Conservation (phyloP, 2,329 filamentous ascomycete genomes). For the Neocatenulostroma microsporum region DNA sequence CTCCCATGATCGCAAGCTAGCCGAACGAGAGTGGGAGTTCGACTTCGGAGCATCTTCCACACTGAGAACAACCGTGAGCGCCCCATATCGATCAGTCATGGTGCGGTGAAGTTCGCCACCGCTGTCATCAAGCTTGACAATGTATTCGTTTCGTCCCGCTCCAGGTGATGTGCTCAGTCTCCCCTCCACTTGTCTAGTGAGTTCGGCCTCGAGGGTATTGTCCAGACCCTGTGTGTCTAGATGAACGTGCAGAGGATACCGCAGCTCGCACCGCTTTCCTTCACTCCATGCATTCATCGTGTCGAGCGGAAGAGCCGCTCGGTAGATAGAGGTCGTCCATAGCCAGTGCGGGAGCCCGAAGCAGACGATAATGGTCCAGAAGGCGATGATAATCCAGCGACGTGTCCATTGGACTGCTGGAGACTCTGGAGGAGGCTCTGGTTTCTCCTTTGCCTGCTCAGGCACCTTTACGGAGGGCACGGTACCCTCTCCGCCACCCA, state of each 20-base stretch:
- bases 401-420: constrained; percentile 61
- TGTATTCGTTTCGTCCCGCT: too few relatives aligned
- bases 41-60: not conserved
- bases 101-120: too few relatives aligned
- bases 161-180: too few relatives aligned
- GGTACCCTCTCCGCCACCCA: too few relatives aligned
- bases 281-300: constrained; percentile 89
- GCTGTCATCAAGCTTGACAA: too few relatives aligned
- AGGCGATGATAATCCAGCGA: constrained; percentile 70
- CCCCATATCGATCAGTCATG: not conserved
- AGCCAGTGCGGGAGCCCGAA: constrained; percentile 93
- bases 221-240: not conserved
- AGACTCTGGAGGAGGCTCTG: constrained; percentile 66
- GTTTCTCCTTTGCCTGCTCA: not conserved
- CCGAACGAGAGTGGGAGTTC: constrained; percentile 33
- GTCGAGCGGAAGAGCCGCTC: constrained; percentile 72
- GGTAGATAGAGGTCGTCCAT: constrained; percentile 86
- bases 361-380: constrained; percentile 78
- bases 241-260: constrained; percentile 2
- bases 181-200: too few relatives aligned
- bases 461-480: too few relatives aligned
- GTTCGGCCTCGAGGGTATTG: not conserved
- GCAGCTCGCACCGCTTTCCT: constrained; percentile 56
- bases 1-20: constrained; percentile 57
- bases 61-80: not conserved